These are phyloP conservation scores for Coemansia sp. DNA, from an alignment of 192 early-diverging fungal species.

Conservation along the genomic window DNA sequence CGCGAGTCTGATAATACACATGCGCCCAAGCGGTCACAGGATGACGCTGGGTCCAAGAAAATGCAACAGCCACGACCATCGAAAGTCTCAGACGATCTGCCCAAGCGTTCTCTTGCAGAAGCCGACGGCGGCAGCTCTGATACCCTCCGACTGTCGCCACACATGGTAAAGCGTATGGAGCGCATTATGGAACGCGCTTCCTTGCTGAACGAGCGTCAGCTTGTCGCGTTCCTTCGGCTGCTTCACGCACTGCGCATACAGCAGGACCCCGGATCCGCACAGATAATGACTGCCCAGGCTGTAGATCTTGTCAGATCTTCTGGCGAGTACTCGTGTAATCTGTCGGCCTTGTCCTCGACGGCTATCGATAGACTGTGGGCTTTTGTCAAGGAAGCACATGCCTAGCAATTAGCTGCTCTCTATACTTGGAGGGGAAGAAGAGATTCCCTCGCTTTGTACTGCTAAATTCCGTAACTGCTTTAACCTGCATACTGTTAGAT, in stretches of 20 bases:
- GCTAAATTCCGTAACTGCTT: background rate
- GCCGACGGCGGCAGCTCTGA: background rate
- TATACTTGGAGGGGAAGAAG: background rate
- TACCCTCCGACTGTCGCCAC: slow-evolving; percentile 4
- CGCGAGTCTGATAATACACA: background rate
- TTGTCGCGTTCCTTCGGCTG: slow-evolving; percentile 36
- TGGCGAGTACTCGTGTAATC: slow-evolving; percentile 41
- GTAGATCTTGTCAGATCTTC: slow-evolving; percentile 23
- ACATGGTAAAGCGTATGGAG: slow-evolving; percentile 21
- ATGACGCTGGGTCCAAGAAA: too few species aligned
- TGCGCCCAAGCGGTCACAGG: background rate
- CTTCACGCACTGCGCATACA: slow-evolving; percentile 46
- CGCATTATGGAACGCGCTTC: slow-evolving; percentile 26
- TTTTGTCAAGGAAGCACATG: slow-evolving; percentile 22
- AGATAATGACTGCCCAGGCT: slow-evolving; percentile 29
- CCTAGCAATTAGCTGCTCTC: background rate
- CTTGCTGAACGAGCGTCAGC: slow-evolving; percentile 19
- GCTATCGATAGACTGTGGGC: slow-evolving; percentile 47
- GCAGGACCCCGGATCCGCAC: slow-evolving; percentile 43
- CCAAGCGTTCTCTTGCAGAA: background rate
- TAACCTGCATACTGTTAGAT: background rate
- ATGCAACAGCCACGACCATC: background rate
- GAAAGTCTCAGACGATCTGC: background rate
- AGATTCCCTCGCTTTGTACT: background rate
- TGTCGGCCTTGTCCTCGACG: slow-evolving; percentile 25